Evolutionary conservation across 2,329 filamentous ascomycete genomes (phyloP).

Genomic region (Bipolaris zeicola): DNA sequence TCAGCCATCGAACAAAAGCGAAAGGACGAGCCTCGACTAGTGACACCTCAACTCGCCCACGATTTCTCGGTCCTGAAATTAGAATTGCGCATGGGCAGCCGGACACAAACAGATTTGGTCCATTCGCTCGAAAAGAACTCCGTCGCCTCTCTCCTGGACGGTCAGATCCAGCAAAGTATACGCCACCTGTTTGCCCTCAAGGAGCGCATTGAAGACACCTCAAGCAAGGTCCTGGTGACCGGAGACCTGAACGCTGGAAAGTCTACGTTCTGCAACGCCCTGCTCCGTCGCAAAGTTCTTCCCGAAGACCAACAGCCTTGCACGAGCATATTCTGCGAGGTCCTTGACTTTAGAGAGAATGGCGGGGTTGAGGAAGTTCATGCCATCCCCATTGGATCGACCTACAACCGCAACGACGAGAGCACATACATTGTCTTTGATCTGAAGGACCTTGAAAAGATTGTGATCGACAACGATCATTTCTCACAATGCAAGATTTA

Average conservation of each 20-base stretch:
- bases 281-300: constrained; percentile 86
- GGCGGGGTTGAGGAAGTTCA: constrained; percentile 92
- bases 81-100: constrained; percentile 84
- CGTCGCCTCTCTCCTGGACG: constrained; percentile 87
- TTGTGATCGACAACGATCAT: constrained; percentile 84
- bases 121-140: constrained; percentile 93
- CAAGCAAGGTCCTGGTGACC: constrained; percentile 94
- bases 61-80: constrained; percentile 96
- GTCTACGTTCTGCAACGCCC: constrained; percentile 98
- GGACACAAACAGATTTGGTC: constrained; percentile 88
- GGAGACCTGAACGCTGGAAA: constrained; percentile 97
- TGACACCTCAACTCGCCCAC: constrained; percentile 90
- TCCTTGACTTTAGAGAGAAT: constrained; percentile 90
- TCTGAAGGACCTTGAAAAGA: constrained; percentile 78
- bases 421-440: constrained; percentile 89
- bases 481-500: constrained; percentile 98
- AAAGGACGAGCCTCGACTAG: constrained; percentile 75
- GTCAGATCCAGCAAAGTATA: constrained; percentile 92
- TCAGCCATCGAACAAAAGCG: constrained; percentile 67
- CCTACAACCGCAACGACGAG: constrained; percentile 89
- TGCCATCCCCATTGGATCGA: constrained; percentile 79
- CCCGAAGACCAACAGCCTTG: constrained; percentile 98
- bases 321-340: constrained; percentile 98
- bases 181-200: constrained; percentile 85
- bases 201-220: constrained; percentile 95